phyloP scores from a whole-genome alignment of 2,329 filamentous ascomycete genomes.

The Apiospora malaysiana region DNA sequence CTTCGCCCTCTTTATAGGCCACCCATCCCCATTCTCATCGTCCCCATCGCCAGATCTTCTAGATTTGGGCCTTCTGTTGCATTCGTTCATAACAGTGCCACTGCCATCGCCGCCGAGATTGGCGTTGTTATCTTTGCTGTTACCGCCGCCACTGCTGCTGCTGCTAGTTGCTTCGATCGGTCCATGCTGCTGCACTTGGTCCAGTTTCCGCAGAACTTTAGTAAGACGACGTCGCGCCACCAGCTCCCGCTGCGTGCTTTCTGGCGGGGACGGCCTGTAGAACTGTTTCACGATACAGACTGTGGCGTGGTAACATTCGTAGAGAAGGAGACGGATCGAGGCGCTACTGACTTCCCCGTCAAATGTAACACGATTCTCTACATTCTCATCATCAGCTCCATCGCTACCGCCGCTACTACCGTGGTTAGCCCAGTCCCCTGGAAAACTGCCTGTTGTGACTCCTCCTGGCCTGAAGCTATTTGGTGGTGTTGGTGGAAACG shows the following conservation, averaged over 20 bases:
- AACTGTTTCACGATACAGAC: slow-evolving; percentile 60
- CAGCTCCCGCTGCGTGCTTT: slow-evolving; percentile 58
- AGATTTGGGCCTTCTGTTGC: neutral
- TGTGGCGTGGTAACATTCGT: slow-evolving; percentile 63
- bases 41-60: neutral
- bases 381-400: neutral
- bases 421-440: slow-evolving; percentile 7
- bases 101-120: slow-evolving; percentile 33
- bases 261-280: slow-evolving; percentile 53
- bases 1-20: neutral
- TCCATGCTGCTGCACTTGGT: slow-evolving; percentile 43
- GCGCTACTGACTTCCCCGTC: slow-evolving; percentile 52
- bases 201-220: slow-evolving; percentile 52
- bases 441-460: neutral
- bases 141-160: slow-evolving; percentile 35
- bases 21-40: slow-evolving; percentile 35
- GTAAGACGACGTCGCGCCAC: slow-evolving; percentile 58
- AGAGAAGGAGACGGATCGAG: slow-evolving; percentile 57
- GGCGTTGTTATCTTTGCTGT: no score
- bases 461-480: neutral
- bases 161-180: slow-evolving; percentile 26
- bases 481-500: neutral
- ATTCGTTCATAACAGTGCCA: neutral
- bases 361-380: slow-evolving; percentile 33
- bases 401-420: slow-evolving; percentile 26